A percentile compares a stretch with the other conserved stretches of the same genome.
Conservation (phyloP, 352 stramenopile genomes). For the Globisporangium spinosum region DNA sequence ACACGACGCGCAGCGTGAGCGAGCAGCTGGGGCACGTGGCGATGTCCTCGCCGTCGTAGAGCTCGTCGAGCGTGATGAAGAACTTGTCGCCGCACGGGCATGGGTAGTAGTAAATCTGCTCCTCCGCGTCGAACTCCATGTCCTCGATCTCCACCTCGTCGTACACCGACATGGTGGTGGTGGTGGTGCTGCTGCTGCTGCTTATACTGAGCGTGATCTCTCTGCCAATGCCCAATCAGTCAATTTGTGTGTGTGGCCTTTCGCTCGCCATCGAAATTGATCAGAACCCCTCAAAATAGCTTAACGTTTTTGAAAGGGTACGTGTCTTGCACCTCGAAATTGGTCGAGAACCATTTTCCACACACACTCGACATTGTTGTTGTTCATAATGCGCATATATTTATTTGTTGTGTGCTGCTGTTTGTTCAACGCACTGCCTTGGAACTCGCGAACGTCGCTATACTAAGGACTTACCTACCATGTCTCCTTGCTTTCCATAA, state of each 20-base stretch:
- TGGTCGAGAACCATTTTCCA: neutral
- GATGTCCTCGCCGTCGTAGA: slow-evolving; percentile 96
- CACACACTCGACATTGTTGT: neutral
- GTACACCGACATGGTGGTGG: slow-evolving; percentile 93
- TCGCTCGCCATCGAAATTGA: neutral
- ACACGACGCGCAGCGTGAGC: slow-evolving; percentile 94
- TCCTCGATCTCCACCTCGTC: slow-evolving; percentile 99
- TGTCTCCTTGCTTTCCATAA: neutral
- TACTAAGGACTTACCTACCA: neutral
- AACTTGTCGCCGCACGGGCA: slow-evolving; percentile 97
- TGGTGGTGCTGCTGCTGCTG: too few relatives aligned
- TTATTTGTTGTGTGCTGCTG: neutral
- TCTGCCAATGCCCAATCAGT: neutral
- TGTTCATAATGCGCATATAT: neutral
- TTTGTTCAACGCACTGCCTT: neutral
- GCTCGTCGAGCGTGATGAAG: slow-evolving; percentile 82
- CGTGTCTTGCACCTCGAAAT: neutral
- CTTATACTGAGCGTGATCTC: neutral
- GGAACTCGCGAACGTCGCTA: neutral
- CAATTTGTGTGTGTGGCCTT: neutral
- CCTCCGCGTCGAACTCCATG: slow-evolving; percentile 94
- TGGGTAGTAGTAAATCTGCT: slow-evolving; percentile 95
- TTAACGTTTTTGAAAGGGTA: neutral
- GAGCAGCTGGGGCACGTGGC: slow-evolving; percentile 96
- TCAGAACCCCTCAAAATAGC: neutral